Conservation (phyloP, 1,284 basidiomycete genomes). For the Heterobasidion annosum region DNA sequence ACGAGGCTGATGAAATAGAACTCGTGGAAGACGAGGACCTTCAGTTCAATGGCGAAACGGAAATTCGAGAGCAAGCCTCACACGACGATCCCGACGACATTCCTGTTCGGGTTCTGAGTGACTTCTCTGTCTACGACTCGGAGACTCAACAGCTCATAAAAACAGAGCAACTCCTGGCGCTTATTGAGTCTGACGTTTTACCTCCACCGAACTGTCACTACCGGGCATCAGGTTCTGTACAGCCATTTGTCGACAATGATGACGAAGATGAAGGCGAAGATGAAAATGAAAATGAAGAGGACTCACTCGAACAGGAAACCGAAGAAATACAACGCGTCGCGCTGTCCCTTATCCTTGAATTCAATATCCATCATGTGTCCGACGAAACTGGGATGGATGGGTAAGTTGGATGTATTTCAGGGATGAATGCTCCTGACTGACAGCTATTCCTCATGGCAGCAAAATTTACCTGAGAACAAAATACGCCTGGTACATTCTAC, state of each 20-base stretch:
- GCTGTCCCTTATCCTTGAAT: slow-evolving; percentile 9
- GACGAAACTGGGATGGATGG: slow-evolving; percentile 10
- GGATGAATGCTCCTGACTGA: background rate
- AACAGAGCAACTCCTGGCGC: slow-evolving; percentile 1
- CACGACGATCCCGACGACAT: background rate
- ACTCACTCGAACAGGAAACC: too few relatives aligned
- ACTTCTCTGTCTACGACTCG: slow-evolving; percentile 5
- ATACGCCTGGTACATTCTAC: slow-evolving; percentile 57
- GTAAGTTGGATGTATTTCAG: slow-evolving; percentile 29
- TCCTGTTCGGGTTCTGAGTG: slow-evolving; percentile 1
- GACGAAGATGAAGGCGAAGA: background rate
- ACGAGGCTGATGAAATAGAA: background rate
- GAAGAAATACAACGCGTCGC: background rate
- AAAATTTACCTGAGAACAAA: slow-evolving; percentile 32
- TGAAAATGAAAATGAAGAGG: slow-evolving; percentile 3
- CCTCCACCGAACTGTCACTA: too few relatives aligned
- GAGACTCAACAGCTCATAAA: background rate
- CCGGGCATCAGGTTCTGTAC: too few relatives aligned
- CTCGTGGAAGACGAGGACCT: background rate
- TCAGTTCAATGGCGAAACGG: background rate
- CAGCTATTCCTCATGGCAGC: slow-evolving; percentile 10
- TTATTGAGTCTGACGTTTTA: slow-evolving; percentile 10
- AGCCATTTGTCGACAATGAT: too few relatives aligned
- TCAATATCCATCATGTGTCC: slow-evolving; percentile 34
- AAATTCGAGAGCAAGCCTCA: background rate